phyloP scores from a whole-genome alignment of 768 basidiomycete species.

The Mycena latifolia region DNA sequence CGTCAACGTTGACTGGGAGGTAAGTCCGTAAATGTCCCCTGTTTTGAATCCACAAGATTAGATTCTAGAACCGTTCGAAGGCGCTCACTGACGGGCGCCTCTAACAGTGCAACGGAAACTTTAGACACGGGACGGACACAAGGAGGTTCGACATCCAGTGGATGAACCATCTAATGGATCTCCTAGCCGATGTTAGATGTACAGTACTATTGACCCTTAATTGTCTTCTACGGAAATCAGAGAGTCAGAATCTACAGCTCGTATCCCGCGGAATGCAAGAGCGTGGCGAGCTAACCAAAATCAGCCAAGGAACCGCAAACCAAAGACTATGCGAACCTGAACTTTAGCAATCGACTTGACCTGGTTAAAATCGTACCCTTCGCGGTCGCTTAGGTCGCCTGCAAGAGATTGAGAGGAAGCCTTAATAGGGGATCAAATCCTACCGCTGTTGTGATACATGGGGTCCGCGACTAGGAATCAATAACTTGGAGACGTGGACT shows the following conservation, averaged over 20 bases:
- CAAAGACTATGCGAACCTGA: slow-evolving; percentile 59
- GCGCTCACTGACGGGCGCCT: no score
- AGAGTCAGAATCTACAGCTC: slow-evolving; percentile 44
- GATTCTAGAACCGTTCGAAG: no score
- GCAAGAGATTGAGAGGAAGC: slow-evolving; percentile 14
- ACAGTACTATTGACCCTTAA: no score
- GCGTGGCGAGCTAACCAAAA: slow-evolving; percentile 67
- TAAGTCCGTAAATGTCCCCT: no score
- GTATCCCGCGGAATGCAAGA: slow-evolving; percentile 77
- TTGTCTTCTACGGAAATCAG: neutral
- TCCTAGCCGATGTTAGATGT: no score
- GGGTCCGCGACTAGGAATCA: slow-evolving; percentile 77
- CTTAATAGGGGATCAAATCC: slow-evolving; percentile 27
- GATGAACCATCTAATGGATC: no score
- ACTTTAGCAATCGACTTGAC: slow-evolving; percentile 89
- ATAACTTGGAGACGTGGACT: slow-evolving; percentile 5
- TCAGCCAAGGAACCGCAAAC: neutral
- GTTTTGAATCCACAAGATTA: no score
- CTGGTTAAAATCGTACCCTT: slow-evolving; percentile 89
- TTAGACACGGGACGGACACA: no score
- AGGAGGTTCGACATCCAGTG: no score
- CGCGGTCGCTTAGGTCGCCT: slow-evolving; percentile 85
- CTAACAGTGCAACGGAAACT: no score
- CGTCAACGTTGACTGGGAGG: no score
- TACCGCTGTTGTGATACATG: slow-evolving; percentile 89